Evolutionary conservation across 1,284 basidiomycete species (phyloP), one percentile per base, ranked within the genome.

Genomic region (Trichosporon ovoides): DNA sequence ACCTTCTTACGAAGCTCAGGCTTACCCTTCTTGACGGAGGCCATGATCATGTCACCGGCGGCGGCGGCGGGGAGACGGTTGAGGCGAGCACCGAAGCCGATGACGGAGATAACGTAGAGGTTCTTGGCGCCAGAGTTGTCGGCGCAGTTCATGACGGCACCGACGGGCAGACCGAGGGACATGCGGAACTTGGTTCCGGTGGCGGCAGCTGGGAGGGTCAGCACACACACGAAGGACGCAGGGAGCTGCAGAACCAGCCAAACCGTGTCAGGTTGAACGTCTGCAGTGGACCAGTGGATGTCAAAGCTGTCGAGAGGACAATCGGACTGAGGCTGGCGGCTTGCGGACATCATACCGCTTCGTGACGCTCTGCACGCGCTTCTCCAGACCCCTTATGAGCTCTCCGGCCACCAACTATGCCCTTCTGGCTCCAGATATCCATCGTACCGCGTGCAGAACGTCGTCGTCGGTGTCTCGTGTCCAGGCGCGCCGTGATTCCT

Each of bases 1-100:
- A 96, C 94, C 85, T 99, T 99, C 85, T 99, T 99, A 80, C 95
- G 87, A 76, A 99, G 82, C 81, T 99, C 95, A 55, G 96, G 96
- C 84, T 99, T 98, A 80, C 95, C 95, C 86, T 98, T 98, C 87
- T 99, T 98, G 76, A 98, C 96, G 61, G 90, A 93, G 63, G 93
- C 93, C 73, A 98, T 93, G 71, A 98, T 88, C 94, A 98, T 98
- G 81, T 96, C 93, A 72, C 95, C 95, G 64, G 96, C 93, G 82
- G 93, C 89, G 70, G 95, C 94, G 78, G 96, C 95, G 66, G 95
- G 95, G 65, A 98, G 85, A 81, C 96, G 85, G 86, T 98, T 98
- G 57, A 98, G 85, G 77, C 89, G 91, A 63, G 96, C 89, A 80
- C 95, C 96, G 78, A 89, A 91, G 62, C 94, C 91, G 51, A 79